These are phyloP conservation scores for Suhomyces faveliae DNA, from an alignment of 805 yeast genomes.

Conservation along the genomic window DNA sequence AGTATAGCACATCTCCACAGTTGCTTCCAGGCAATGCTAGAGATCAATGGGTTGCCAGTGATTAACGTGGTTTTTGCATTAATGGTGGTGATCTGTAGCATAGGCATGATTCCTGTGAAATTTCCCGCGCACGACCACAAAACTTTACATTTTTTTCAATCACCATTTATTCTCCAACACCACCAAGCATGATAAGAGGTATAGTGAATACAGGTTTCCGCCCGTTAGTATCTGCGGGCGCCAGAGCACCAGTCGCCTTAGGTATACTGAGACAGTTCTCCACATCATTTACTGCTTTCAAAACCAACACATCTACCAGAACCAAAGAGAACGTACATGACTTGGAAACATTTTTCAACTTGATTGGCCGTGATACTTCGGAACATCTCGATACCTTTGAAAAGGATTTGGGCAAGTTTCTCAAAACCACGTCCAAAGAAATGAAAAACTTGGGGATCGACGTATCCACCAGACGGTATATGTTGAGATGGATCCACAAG, in stretches of 20 bases:
- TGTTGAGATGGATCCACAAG: conserved; percentile 70
- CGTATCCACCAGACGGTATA: conserved; percentile 65
- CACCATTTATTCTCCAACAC: neutral
- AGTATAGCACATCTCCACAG: too few species aligned
- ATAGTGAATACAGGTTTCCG: neutral
- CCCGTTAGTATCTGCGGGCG: neutral
- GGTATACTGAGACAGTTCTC: conserved; percentile 10
- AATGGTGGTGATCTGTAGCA: too few species aligned
- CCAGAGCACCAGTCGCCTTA: neutral
- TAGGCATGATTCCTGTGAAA: too few species aligned
- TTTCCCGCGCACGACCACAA: conserved; percentile 3
- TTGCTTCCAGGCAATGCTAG: too few species aligned
- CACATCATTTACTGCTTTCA: conserved; percentile 18
- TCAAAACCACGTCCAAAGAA: conserved; percentile 49
- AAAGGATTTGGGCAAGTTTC: conserved; percentile 56
- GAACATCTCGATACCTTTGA: conserved; percentile 72
- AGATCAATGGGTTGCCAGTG: too few species aligned
- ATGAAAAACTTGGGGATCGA: conserved; percentile 81
- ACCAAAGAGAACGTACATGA: conserved; percentile 53
- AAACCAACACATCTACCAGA: conserved; percentile 52
- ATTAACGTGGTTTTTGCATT: too few species aligned
- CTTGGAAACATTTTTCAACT: conserved; percentile 66
- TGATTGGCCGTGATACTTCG: conserved; percentile 71
- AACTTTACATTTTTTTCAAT: neutral
- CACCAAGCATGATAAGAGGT: conserved; percentile 1